phyloP scores from a whole-genome alignment of 1,139 yeast genomes.

The Suhomyces maxii region DNA sequence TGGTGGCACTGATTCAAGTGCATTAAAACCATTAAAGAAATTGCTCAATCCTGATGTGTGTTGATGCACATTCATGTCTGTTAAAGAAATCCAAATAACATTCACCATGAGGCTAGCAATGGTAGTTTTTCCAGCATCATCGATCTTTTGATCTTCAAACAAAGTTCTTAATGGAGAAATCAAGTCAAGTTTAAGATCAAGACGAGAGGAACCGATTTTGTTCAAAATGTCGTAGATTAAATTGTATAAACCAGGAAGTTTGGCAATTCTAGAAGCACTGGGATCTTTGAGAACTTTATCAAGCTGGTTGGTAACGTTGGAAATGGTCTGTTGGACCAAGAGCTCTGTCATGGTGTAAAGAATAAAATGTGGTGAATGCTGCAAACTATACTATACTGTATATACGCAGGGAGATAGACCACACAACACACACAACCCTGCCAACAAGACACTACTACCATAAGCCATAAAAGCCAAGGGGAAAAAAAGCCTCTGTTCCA shows the following conservation, averaged over 20 bases:
- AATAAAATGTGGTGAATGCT: background rate
- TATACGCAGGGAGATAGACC: background rate
- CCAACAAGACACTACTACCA: background rate
- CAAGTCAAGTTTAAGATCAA: background rate
- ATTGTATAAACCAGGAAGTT: background rate
- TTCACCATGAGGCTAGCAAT: background rate
- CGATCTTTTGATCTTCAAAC: background rate
- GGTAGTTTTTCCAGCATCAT: background rate
- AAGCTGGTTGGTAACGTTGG: background rate
- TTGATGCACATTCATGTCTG: conserved; percentile 1
- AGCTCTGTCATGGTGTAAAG: background rate
- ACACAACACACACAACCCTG: background rate
- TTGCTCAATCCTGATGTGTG: background rate
- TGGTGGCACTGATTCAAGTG: background rate
- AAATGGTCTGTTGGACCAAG: background rate
- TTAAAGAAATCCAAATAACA: conserved; percentile 1
- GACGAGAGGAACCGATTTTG: background rate
- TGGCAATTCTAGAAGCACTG: background rate
- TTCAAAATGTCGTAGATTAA: background rate
- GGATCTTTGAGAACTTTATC: background rate
- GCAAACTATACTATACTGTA: background rate
- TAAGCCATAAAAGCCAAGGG: background rate
- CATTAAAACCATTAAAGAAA: background rate
- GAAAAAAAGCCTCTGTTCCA: no score
- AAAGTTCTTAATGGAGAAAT: background rate